Base-by-base conservation (phyloP, 176 grass and related monocot genomes). In the Cymbopogon citratus region DNA sequence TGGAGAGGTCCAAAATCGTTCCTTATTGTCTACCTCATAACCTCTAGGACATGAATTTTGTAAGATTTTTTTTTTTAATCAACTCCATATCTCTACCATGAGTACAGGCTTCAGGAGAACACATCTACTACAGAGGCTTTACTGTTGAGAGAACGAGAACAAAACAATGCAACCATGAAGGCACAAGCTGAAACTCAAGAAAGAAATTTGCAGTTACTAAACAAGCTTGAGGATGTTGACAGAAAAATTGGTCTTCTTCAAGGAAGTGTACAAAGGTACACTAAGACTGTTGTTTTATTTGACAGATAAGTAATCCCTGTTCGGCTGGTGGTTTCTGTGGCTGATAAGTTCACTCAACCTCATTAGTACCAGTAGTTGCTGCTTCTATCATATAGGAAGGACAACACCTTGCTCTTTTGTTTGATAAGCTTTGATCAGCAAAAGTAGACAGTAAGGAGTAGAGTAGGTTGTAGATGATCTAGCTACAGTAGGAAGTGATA, bases 221-320 rank as follows among this genome's bases (percentile, higher is more conserved):
- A 88, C 62, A 88, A 75, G 59, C 84, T 88, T 68, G 87, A 88
- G 51, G 87, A 88, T 29, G 81, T 88, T 75, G 87, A 88, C 51
- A 80, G 49, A 71, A 88, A 88, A 80, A 84, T 88, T 24, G 71
- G 64, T 84, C 76, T 84, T 84, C 81, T 88, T 80, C 81, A 84
- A 69, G 81, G 70, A 41, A 84, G 63, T 23, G 73, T 88, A 80
- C 69, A 88, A 75, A 80, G 76, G 87, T 87, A 77, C 12, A 80
- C 39, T 61, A 46, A 18, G 8, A 3, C 2, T 36, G 65, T 66
- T 70, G 7, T 76, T 74, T 46, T 43, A 11, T 78, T 54, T 60
- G 56, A 60, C 56, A 60, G n/a, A 60, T 25, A 60, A 60, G 56
- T 60, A 60, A 60, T 60, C 56, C 23, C 23, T 60, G 9, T 60